phyloP scores from a whole-genome alignment of 2,329 filamentous ascomycete species.

The Dactylellina cionopaga region DNA sequence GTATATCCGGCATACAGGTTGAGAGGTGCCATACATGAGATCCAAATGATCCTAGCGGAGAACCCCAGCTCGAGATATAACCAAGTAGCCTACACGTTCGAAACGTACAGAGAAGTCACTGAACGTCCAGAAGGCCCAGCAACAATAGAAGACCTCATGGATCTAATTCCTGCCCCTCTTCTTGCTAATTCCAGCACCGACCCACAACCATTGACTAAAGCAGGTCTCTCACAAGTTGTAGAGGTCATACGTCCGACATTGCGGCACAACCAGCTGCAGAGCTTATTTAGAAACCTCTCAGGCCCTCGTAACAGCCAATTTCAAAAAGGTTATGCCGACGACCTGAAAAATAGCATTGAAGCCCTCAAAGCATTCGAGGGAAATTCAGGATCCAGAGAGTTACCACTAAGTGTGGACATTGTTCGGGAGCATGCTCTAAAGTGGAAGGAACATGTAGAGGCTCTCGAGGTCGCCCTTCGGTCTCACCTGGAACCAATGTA shows the following conservation, averaged over 20 bases:
- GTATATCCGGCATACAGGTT: neutral
- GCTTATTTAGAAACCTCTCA: conserved; percentile 14
- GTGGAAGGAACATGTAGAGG: conserved; percentile 11
- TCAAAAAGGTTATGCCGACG: conserved; percentile 49
- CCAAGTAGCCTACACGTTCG: conserved; percentile 2
- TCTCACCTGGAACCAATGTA: conserved; percentile 22
- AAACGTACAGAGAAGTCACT: neutral
- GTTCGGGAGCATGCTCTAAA: conserved; percentile 6
- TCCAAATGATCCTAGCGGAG: neutral
- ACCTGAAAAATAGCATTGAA: conserved; percentile 49
- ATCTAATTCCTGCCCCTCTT: neutral
- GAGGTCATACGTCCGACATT: conserved; percentile 27
- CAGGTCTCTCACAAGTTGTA: conserved; percentile 2
- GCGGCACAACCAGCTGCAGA: conserved; percentile 28
- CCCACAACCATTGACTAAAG: conserved; percentile 6
- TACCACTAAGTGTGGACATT: neutral
- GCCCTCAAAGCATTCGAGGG: conserved; percentile 47
- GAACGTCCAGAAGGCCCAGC: neutral
- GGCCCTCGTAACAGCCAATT: conserved; percentile 33
- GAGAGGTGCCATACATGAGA: conserved; percentile 8
- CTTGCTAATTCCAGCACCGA: neutral
- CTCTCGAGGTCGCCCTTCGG: conserved; percentile 8
- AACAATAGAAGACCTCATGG: conserved; percentile 22
- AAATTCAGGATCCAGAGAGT: conserved; percentile 2
- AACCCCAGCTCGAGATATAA: neutral